Evolutionary conservation across 768 basidiomycete genomes (phyloP), one percentile per base, ranked within the genome.

Genomic region (Lanmaoa pseudosensibilis): DNA sequence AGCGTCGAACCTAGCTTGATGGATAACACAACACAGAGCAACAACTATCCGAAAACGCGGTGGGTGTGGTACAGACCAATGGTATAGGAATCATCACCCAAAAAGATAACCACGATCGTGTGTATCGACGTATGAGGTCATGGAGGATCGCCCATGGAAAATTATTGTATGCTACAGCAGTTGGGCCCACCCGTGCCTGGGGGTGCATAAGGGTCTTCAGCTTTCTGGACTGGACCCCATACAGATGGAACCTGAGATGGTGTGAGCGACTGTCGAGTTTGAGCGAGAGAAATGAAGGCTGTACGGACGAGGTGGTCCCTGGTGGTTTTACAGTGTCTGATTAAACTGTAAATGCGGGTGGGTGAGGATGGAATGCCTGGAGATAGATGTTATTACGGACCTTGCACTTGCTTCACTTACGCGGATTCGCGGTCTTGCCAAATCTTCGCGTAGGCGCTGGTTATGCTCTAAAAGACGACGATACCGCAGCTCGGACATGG

Each of bases 181-280:
- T 59, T 78, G 55, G 65, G 66, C 61, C 61, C 76, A n/a, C 80
- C 50, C 75, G 80, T 66, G 54, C 78, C 74, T 69, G 84, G 85
- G 52, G 88, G 90, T 25, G 88, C 88, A 67, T 94, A 98, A 46
- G 96, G 96, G 70, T 99, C 96, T 56, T 96, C 92, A 41, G 84
- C 85, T 68, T 90, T 91, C 61, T 85, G 85, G n/a, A 96, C 87
- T 23, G 92, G 88, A 11, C 97, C 97, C 97, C 97, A 99, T 1
- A 99, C 92, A 19, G 91, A 94, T 25, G 95, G 94, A 47, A 96
- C 88, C 90, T 94, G 66, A 23, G 65, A 30, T 51, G 49, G 60
- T 37, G 61, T 67, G 50, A 67, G 65, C 36, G 57, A 60, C 21
- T 49, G 38, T 27, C 52, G 38, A 36, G 36, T 1, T 0, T 49